Percentiles rank a stretch among this genome's conserved stretches.
Evolutionary conservation across 2,329 filamentous ascomycete species (phyloP).

Genomic region (Colletotrichum sansevieriae): DNA sequence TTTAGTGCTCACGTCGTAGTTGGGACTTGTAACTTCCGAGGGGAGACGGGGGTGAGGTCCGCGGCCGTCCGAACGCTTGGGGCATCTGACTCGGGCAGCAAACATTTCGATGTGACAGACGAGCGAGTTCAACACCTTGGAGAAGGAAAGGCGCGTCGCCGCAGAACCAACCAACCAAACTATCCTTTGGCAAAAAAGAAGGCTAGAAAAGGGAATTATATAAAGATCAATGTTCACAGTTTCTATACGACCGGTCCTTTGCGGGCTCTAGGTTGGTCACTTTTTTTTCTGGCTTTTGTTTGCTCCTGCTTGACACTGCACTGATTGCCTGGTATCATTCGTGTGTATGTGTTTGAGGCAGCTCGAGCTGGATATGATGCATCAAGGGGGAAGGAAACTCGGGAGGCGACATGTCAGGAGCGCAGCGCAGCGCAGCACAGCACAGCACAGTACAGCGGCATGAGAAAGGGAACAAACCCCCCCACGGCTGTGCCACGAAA

Average conservation of each 20-base stretch:
- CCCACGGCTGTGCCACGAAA: slow-evolving; percentile 22
- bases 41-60: not conserved
- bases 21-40: slow-evolving; percentile 25
- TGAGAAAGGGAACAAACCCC: not conserved
- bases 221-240: not conserved
- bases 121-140: not conserved
- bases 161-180: no score
- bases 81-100: not conserved
- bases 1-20: slow-evolving; percentile 14
- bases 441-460: not conserved
- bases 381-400: not conserved
- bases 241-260: no score
- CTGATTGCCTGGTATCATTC: not conserved
- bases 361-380: slow-evolving; percentile 6
- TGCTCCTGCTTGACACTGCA: not conserved
- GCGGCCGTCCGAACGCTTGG: slow-evolving; percentile 39
- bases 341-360: not conserved
- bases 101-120: slow-evolving; percentile 5
- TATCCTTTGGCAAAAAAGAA: no score
- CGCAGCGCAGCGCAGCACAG: not conserved
- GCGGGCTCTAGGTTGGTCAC: not conserved
- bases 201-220: not conserved
- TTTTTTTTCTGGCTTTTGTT: not conserved
- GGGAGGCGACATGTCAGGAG: not conserved
- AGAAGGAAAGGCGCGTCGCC: not conserved